A percentile compares a stretch with the other conserved stretches of the same genome.
Conservation (phyloP, 2,329 filamentous ascomycete species). For the Paramyrothecium roridum region DNA sequence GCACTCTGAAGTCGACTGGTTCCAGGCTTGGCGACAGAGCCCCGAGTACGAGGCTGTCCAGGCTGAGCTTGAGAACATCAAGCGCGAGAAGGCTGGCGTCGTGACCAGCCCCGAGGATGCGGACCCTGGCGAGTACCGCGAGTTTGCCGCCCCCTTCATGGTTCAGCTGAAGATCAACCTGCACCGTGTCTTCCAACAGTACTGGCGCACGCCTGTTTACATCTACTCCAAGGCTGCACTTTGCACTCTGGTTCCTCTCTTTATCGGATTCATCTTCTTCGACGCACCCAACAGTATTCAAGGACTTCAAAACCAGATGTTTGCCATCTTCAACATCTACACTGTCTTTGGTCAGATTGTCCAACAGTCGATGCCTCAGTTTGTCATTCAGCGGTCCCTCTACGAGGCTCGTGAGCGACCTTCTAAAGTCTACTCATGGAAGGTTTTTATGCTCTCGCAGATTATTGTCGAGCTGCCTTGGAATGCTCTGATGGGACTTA, state of each 20-base stretch:
- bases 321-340: constrained; percentile 77
- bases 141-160: constrained; percentile 24
- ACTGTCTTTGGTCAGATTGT: constrained; percentile 79
- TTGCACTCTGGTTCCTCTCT: constrained; percentile 12
- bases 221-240: constrained; percentile 52
- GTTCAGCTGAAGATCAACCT: constrained; percentile 29
- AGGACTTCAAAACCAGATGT: constrained; percentile 69
- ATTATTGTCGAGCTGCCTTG: constrained; percentile 84
- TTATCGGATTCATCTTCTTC: constrained; percentile 64
- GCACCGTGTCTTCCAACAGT: constrained; percentile 31
- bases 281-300: constrained; percentile 54
- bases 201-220: constrained; percentile 49
- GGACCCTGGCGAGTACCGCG: constrained; percentile 18
- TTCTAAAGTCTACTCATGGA: constrained; percentile 82
- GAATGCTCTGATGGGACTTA: constrained; percentile 71
- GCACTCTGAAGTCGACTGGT: constrained; percentile 36
- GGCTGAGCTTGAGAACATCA: constrained; percentile 25
- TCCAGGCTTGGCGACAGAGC: constrained; percentile 30
- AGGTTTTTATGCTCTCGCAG: constrained; percentile 79
- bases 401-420: constrained; percentile 85
- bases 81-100: constrained; percentile 1
- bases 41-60: constrained; percentile 24
- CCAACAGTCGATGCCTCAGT: constrained; percentile 82
- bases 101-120: neutral
- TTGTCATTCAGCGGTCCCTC: constrained; percentile 75